phyloP scores from a whole-genome alignment of 78 protist species.

The Polysphondylium violaceum region DNA sequence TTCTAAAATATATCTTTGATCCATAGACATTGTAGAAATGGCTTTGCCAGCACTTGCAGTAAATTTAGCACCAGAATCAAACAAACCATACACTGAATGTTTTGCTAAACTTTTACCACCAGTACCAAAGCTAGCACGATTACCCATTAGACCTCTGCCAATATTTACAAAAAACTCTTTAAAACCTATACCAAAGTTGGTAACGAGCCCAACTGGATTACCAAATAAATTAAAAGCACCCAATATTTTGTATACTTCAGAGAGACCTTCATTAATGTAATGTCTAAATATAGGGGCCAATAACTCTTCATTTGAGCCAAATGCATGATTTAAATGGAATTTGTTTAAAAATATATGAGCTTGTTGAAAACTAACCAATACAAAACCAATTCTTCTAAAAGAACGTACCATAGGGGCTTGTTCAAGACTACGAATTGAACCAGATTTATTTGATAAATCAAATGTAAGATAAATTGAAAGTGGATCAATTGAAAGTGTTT shows the following conservation, averaged over 20 bases:
- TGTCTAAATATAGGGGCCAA: conserved; percentile 77
- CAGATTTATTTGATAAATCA: conserved; percentile 60
- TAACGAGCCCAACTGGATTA: conserved; percentile 87
- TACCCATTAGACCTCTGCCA: conserved; percentile 70
- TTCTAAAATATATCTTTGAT: conserved; percentile 64
- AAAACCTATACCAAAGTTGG: conserved; percentile 85
- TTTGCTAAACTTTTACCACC: conserved; percentile 77
- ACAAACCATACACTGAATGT: conserved; percentile 79
- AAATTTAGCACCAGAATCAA: conserved; percentile 82
- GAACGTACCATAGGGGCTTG: conserved; percentile 73
- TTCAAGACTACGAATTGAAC: conserved; percentile 22
- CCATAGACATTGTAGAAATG: conserved; percentile 69
- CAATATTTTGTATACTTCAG: conserved; percentile 82
- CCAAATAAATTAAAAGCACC: conserved; percentile 91
- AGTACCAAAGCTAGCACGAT: neutral
- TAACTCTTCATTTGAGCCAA: conserved; percentile 69
- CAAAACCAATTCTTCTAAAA: conserved; percentile 77
- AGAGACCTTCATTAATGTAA: conserved; percentile 63
- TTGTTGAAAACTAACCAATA: conserved; percentile 62
- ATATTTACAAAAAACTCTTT: conserved; percentile 78
- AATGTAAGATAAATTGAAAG: conserved; percentile 57
- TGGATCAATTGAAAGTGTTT: conserved; percentile 55
- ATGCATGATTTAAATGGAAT: conserved; percentile 64
- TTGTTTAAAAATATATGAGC: conserved; percentile 67
- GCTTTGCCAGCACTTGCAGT: conserved; percentile 71